phyloP scores from a whole-genome alignment of 83 land plant species.

The Picea engelmannii region DNA sequence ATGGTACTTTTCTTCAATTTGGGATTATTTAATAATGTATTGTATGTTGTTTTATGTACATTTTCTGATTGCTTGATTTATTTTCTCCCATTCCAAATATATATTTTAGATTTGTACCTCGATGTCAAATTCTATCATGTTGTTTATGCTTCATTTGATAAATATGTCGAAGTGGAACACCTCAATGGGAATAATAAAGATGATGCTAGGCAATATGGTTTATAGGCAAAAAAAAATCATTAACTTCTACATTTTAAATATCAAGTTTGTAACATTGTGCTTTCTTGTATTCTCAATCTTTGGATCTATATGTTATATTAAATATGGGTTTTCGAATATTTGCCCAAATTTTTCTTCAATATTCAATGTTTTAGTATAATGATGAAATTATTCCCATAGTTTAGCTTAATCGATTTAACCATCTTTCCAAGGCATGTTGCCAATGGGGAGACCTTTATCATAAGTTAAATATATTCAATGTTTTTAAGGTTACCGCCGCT shows the following conservation, averaged over 20 bases:
- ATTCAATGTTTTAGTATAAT: background rate
- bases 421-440: too few relatives aligned
- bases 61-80: background rate
- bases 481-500: too few relatives aligned
- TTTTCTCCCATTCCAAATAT: background rate
- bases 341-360: background rate
- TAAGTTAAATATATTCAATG: too few relatives aligned
- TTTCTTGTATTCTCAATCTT: background rate
- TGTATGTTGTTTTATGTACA: background rate
- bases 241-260: background rate
- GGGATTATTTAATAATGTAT: background rate
- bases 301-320: background rate
- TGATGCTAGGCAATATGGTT: constrained; percentile 54
- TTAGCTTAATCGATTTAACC: too few relatives aligned
- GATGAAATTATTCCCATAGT: too few relatives aligned
- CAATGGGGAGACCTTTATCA: too few relatives aligned
- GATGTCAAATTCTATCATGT: constrained; percentile 61
- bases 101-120: constrained; percentile 47
- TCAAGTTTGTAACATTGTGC: background rate
- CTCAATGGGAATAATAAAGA: constrained; percentile 65
- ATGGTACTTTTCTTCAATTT: constrained; percentile 52
- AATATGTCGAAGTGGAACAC: constrained; percentile 59
- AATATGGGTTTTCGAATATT: background rate
- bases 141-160: constrained; percentile 68
- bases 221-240: constrained; percentile 28